These are phyloP conservation scores for Ocimum tenuiflorum DNA, from an alignment of 257 asterid genomes.

Conservation along the genomic window DNA sequence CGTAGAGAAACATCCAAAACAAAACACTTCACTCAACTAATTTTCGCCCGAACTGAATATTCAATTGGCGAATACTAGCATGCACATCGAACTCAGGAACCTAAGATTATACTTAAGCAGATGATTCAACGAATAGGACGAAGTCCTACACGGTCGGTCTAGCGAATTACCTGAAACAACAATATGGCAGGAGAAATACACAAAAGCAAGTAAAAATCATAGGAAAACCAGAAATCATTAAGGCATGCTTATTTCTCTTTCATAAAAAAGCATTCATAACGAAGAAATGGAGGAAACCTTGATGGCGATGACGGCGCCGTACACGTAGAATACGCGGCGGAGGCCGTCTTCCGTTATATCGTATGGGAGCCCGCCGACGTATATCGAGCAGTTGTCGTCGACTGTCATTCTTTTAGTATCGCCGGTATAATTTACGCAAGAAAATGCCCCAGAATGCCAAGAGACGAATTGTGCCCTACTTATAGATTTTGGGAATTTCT, in stretches of 20 bases:
- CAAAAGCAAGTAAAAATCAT: not conserved
- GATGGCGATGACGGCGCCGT: slow-evolving; percentile 59
- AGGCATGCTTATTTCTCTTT: not conserved
- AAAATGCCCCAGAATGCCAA: not conserved
- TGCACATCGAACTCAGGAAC: not conserved
- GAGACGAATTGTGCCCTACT: slow-evolving; percentile 16
- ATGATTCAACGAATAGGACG: not conserved
- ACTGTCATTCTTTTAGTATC: slow-evolving; percentile 43
- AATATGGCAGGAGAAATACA: not conserved
- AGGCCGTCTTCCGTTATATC: slow-evolving; percentile 60
- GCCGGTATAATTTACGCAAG: not conserved
- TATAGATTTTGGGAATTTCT: not conserved
- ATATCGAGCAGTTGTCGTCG: slow-evolving; percentile 60
- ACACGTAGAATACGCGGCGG: slow-evolving; percentile 45
- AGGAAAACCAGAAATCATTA: not conserved
- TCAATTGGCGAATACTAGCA: not conserved
- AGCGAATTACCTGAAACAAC: not conserved
- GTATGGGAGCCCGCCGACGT: slow-evolving; percentile 71
- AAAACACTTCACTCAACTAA: not conserved
- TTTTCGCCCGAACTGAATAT: too few relatives aligned
- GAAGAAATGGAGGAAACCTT: slow-evolving; percentile 38
- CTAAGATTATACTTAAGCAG: not conserved
- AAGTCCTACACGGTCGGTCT: not conserved
- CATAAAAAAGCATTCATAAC: too few relatives aligned
- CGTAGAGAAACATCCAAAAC: not conserved